Evolutionary conservation across 306 rosid genomes (phyloP), one percentile per base, ranked within the genome.

Genomic region (Lathyrus sativus): DNA sequence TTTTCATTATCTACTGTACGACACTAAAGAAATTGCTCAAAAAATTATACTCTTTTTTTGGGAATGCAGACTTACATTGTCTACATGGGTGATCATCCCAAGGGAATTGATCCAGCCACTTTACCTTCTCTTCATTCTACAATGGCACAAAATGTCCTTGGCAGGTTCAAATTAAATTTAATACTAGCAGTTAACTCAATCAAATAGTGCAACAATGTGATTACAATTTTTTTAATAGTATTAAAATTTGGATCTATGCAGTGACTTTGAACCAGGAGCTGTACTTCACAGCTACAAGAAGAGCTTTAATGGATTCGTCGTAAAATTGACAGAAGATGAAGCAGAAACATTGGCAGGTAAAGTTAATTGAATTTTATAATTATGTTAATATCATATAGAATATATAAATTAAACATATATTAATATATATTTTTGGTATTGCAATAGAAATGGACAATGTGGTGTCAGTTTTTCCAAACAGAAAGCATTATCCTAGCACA

Each of bases 61-160:
- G 28, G 37, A 54, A 37, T 56, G 5, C 72, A 79, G 84, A 65
- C 54, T 2, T 83, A 79, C 46, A 73, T 83, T 65, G 79, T 79
- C 9, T 83, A 83, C 59, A 50, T 82, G 81, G 86, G 86, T 3
- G 59, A 68, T 38, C 80, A 73, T 53, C 84, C 72, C 4, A 67
- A 63, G 62, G 76, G 64, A 54, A 7, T 57, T 35, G 62, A 45
- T 38, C 35, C 75, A 1, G 19, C 65, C 12, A 35, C 72, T 42
- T 45, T 46, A 10, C 72, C 66, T 54, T 74, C 67, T 43, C 74
- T 63, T 73, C 87, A 83, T 42, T 29, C n/a, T 4, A 41, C 24
- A 54, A 76, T 83, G 69, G 69, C 76, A 48, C 73, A 76, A 73
- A 64, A 73, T 38, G 72, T 53, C 3, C 66, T 72, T 60, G 84